Percentiles rank a stretch among this genome's conserved stretches.
Evolutionary conservation across 1,284 basidiomycete species (phyloP).

Genomic region (Leccinum angustisporum): DNA sequence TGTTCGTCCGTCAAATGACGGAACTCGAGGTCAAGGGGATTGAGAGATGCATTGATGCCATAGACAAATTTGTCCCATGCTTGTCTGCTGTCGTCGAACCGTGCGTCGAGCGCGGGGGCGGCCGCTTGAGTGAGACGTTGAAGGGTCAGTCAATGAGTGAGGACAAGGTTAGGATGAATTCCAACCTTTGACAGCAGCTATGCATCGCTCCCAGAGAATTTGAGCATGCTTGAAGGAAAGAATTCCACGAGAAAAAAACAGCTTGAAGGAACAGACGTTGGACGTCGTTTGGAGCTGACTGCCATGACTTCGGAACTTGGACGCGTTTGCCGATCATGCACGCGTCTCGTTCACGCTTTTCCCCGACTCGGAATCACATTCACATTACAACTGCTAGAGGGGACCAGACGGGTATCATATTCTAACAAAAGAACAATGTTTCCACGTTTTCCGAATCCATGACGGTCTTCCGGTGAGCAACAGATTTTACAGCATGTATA

Average conservation of each 20-base stretch:
- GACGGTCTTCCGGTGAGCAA: no score
- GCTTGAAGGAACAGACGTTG: constrained; percentile 76
- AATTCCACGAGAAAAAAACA: constrained; percentile 68
- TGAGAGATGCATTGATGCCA: constrained; percentile 58
- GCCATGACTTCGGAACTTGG: constrained; percentile 29
- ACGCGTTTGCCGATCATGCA: constrained; percentile 5
- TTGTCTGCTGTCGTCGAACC: constrained; percentile 41
- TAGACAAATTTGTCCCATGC: constrained; percentile 62
- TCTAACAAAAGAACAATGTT: no score
- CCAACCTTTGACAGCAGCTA: constrained; percentile 61
- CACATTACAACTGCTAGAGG: no score
- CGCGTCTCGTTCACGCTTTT: constrained; percentile 4
- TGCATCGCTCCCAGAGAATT: constrained; percentile 64
- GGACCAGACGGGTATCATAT: no score
- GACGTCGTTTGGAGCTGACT: constrained; percentile 57
- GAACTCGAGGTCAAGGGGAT: constrained; percentile 72
- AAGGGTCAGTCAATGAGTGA: constrained; percentile 6
- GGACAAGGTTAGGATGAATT: neutral
- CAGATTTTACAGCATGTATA: no score
- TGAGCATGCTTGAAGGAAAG: constrained; percentile 63
- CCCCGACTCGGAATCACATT: neutral
- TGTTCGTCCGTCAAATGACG: constrained; percentile 61
- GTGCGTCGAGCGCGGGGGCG: constrained; percentile 49
- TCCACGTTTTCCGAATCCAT: no score
- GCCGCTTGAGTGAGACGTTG: constrained; percentile 40